Conservation (phyloP, 116 monocot species). For the Trichopus zeylanicus region DNA sequence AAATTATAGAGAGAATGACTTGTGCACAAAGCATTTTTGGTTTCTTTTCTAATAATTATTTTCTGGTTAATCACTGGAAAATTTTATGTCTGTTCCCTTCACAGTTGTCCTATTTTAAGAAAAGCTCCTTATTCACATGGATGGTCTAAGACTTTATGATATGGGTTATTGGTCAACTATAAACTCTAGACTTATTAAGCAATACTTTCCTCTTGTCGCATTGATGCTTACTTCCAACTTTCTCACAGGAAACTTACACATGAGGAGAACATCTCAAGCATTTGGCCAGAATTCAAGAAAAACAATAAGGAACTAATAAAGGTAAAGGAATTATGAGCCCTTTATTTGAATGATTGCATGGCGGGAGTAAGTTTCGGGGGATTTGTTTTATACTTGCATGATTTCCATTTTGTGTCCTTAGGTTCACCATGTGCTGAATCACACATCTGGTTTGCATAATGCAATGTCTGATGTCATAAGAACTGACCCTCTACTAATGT, state of each 20-base stretch:
- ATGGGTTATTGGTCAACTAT: too few species aligned
- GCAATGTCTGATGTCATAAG: conserved; percentile 59
- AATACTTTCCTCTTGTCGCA: too few species aligned
- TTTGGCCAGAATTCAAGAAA: conserved; percentile 81
- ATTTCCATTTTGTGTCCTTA: conserved; percentile 11
- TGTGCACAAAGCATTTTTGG: too few species aligned
- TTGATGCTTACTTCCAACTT: too few species aligned
- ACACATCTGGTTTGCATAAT: conserved; percentile 92
- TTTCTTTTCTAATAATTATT: too few species aligned
- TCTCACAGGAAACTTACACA: conserved; percentile 66
- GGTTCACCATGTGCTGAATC: conserved; percentile 95
- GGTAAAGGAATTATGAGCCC: conserved; percentile 15
- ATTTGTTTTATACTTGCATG: not conserved
- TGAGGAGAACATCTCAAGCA: conserved; percentile 70
- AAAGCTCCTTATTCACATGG: too few species aligned
- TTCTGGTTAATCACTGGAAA: too few species aligned
- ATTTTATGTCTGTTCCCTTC: too few species aligned
- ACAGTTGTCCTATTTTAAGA: too few species aligned
- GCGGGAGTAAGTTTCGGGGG: not conserved
- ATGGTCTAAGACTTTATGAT: too few species aligned
- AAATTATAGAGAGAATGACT: too few species aligned
- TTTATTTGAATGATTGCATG: not conserved
- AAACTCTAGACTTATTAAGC: too few species aligned
- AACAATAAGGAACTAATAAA: conserved; percentile 72
- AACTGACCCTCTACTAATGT: conserved; percentile 54